Evolutionary conservation across 495 filamentous ascomycete genomes (phyloP).

Genomic region (Penicillium mononematosum): DNA sequence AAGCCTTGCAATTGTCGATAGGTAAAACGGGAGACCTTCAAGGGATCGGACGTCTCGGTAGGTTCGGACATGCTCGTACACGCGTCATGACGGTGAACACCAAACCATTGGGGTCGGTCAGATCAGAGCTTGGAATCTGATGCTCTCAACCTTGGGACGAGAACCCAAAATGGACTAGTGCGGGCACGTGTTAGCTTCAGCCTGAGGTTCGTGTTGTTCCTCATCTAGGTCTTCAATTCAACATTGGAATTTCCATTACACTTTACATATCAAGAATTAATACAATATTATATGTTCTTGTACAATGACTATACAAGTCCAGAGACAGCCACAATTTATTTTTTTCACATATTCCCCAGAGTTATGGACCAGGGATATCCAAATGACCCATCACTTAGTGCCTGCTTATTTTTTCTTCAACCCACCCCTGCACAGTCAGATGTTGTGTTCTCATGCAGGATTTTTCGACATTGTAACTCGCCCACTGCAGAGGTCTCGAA

Average conservation of each 20-base stretch:
- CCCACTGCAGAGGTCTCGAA: slow-evolving; percentile 9
- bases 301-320: background rate
- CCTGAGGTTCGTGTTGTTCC: slow-evolving; percentile 6
- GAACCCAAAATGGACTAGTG: slow-evolving; percentile 21
- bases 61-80: slow-evolving; percentile 26
- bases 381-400: background rate
- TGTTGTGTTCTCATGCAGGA: slow-evolving; percentile 18
- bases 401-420: slow-evolving; percentile 11
- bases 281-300: background rate
- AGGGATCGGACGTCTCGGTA: slow-evolving; percentile 34
- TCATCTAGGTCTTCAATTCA: background rate
- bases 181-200: slow-evolving; percentile 15
- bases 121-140: background rate
- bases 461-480: slow-evolving; percentile 2
- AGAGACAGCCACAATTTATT: background rate
- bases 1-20: slow-evolving; percentile 79
- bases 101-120: background rate
- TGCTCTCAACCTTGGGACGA: slow-evolving; percentile 11
- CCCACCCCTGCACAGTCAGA: background rate
- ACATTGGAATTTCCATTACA: background rate
- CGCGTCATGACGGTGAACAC: slow-evolving; percentile 23
- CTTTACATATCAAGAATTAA: background rate
- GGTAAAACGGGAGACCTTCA: slow-evolving; percentile 71
- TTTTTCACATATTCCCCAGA: background rate
- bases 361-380: slow-evolving; percentile 1